These are phyloP conservation scores for Penicillium fuscoglaucum DNA, from an alignment of 2,329 filamentous ascomycete species.

Conservation along the genomic window DNA sequence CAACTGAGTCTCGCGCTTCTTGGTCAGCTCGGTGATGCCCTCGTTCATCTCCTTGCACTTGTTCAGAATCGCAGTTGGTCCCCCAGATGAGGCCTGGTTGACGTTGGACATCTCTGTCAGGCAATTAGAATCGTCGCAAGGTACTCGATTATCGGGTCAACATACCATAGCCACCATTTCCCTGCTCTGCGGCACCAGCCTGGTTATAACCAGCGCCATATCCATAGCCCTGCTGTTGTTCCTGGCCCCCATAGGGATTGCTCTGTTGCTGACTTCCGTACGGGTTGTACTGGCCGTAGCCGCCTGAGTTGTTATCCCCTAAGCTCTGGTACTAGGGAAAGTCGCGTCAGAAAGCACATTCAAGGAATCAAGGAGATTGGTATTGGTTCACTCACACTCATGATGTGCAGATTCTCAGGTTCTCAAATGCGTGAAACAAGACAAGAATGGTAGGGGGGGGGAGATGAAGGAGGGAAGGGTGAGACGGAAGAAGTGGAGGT, in stretches of 20 bases:
- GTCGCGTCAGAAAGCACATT: constrained; percentile 13
- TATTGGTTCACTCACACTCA: constrained; percentile 52
- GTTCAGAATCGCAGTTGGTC: constrained; percentile 78
- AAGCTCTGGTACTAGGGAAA: constrained; percentile 30
- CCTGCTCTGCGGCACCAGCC: constrained; percentile 33
- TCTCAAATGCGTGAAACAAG: not conserved
- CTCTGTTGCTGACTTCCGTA: constrained; percentile 43
- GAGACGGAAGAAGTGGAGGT: constrained; percentile 26
- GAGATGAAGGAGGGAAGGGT: constrained; percentile 21
- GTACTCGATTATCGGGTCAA: constrained; percentile 10
- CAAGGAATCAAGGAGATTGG: not conserved
- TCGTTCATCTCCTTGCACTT: constrained; percentile 79
- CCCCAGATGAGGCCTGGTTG: constrained; percentile 37
- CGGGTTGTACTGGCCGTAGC: constrained; percentile 59
- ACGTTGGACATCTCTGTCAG: constrained; percentile 45
- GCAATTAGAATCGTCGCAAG: constrained; percentile 17
- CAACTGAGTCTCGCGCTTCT: constrained; percentile 50
- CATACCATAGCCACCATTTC: constrained; percentile 41
- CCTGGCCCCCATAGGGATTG: constrained; percentile 34
- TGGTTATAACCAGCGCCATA: constrained; percentile 32
- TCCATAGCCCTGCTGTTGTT: constrained; percentile 25
- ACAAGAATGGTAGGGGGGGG: not conserved
- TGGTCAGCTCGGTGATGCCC: constrained; percentile 72
- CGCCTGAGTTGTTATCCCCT: constrained; percentile 35
- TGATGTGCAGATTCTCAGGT: constrained; percentile 32